Base-by-base conservation (phyloP, 2,329 filamentous ascomycete genomes). In the Ophidiomyces ophidiicola region DNA sequence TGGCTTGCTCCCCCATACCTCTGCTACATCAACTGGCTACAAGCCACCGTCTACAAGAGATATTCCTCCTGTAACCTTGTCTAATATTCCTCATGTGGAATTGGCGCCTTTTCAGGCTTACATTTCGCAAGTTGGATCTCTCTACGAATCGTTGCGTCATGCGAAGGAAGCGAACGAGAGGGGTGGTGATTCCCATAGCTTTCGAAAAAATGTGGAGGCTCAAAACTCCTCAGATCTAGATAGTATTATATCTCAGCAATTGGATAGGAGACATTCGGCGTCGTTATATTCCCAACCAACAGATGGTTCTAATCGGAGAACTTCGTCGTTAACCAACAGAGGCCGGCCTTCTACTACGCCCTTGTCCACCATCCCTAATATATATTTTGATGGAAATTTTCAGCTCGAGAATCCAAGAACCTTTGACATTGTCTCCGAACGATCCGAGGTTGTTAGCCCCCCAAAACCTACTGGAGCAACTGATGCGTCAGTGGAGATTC, bases 311-410 rank as follows among this genome's bases (percentile, higher is more conserved):
- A 12, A 38, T 8, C 31, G 30, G 19, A 33, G 41, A 6, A 63
- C 59, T 48, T 66, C 69, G 7, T 43, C 43, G 31, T 12, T 26
- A 3, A 45, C 26, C 39, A 68, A 63, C 19, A 74, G 67, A 50
- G 69, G 63, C 25, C 67, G 67, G 82, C 44, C 41, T 17, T 39
- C 39, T 0, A 34, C 42, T 1, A 85, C 90, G 1, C 90, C 87
- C 0, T 59, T 98, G 19, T 90, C 86, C 3, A 96, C 87, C 0
- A 94, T 98, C 30, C 90, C 90, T 0, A 74, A 68, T 34, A 83
- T 98, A 7, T 98, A 96, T 56, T 94, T 94, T 50, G 90, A 96
- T 39, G 82, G 93, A 23, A 79, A 86, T 50, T 98, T 98, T 50
- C 88, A 85, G 52, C 72, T 98, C 5, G 90, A 98, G 55, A 96